Conservation (phyloP, 192 early-diverging fungal genomes). For the Coemansia sp. region DNA sequence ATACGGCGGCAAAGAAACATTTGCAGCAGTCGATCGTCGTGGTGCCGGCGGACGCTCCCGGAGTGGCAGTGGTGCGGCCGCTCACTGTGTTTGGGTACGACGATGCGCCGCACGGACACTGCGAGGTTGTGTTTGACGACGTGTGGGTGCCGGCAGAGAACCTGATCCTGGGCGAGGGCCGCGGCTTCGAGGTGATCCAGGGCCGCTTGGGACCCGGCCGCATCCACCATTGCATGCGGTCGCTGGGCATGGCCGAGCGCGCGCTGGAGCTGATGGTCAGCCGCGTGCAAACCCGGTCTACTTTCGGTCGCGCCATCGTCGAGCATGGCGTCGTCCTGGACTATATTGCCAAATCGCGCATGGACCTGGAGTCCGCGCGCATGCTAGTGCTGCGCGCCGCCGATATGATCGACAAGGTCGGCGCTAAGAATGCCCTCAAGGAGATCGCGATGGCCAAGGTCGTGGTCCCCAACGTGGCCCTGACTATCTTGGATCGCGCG, state of each 20-base stretch:
- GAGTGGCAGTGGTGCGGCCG: constrained; percentile 82
- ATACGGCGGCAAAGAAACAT: constrained; percentile 65
- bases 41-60: constrained; percentile 82
- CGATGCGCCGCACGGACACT: constrained; percentile 96
- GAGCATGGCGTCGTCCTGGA: constrained; percentile 82
- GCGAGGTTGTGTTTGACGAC: constrained; percentile 89
- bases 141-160: constrained; percentile 85
- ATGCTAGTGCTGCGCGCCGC: constrained; percentile 94
- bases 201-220: constrained; percentile 92
- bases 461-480: constrained; percentile 77
- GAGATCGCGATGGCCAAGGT: constrained; percentile 99
- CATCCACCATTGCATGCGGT: constrained; percentile 98
- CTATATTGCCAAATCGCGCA: constrained; percentile 83
- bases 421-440: constrained; percentile 87
- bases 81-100: constrained; percentile 93
- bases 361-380: constrained; percentile 90
- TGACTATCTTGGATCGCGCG: constrained; percentile 82
- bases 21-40: constrained; percentile 88
- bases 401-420: constrained; percentile 83
- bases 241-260: constrained; percentile 92
- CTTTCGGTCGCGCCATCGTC: constrained; percentile 86
- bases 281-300: constrained; percentile 80
- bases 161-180: constrained; percentile 93
- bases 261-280: constrained; percentile 83
- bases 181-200: constrained; percentile 98